A percentile compares a stretch with the other conserved stretches of the same genome.
phyloP scores from a whole-genome alignment of 2,329 filamentous ascomycete species.

The Emericellopsis atlantica region DNA sequence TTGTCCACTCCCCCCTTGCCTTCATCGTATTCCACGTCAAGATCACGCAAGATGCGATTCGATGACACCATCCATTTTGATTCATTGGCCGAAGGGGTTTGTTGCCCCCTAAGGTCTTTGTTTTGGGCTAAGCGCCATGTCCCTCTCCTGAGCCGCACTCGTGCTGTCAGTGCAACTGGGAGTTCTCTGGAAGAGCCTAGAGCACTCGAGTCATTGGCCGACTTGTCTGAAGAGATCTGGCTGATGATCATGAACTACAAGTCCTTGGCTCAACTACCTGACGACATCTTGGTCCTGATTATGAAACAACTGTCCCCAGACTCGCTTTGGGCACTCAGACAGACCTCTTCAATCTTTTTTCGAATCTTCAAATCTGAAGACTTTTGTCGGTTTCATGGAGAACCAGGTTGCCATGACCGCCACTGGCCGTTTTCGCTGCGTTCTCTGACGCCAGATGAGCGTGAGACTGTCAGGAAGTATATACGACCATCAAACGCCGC shows the following conservation, averaged over 20 bases:
- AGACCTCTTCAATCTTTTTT: not conserved
- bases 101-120: too few species aligned
- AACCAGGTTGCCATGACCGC: not conserved
- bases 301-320: not conserved
- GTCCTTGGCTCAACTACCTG: not conserved
- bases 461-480: not conserved
- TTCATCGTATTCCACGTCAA: too few species aligned
- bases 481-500: not conserved
- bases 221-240: not conserved
- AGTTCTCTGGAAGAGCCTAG: too few species aligned
- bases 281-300: not conserved
- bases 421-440: not conserved
- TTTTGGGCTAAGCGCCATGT: too few species aligned
- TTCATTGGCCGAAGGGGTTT: too few species aligned
- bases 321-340: not conserved
- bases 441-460: not conserved
- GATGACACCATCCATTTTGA: too few species aligned
- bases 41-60: too few species aligned
- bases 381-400: not conserved
- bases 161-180: too few species aligned
- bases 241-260: too few species aligned
- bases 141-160: too few species aligned
- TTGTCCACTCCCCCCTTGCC: too few species aligned
- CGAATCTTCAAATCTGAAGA: not conserved
- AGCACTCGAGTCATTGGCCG: not conserved